Evolutionary conservation across 2,329 filamentous ascomycete species (phyloP), one percentile per base, ranked within the genome.

Genomic region (Thelonectria olida): DNA sequence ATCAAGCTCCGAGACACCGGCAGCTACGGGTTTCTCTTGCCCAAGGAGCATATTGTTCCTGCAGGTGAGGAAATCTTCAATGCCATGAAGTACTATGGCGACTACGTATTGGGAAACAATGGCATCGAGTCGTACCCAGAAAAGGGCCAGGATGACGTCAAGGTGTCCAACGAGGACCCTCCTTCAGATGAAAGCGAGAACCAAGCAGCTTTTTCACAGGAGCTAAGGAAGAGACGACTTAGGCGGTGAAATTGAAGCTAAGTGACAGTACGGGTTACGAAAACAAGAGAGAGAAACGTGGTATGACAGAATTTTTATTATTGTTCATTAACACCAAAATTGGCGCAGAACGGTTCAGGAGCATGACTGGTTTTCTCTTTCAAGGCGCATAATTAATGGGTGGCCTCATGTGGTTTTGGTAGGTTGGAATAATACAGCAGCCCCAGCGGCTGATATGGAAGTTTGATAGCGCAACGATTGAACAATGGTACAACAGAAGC

Each of bases 1-100:
- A 90, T 96, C 78, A 98, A 98, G 80, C 82, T 99, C 25, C 85
- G 96, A 49, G 96, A 99, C 75, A 96, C 92, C 0, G 96, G 96
- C 9, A 96, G 89, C 74, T 98, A 98, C 75, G 96, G 96, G 0
- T 99, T 98, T 75, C 80, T 99, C 48, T 81, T 98, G 4, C 96
- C 96, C 0, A 90, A 87, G 58, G 90, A 96, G 58, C 86, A 96
- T 62, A 98, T 98, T 61, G 82, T 97, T 2, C 93, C 95, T 0
- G 96, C 92, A 0, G 95, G 96, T 8, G 89, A 95, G 76, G 96
- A 99, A 76, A 86, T 95, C 39, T 88, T 95, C 67, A 90, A 91
- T 67, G 92, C 93, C 0, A 83, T 97, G 64, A 86, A 94, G 73
- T 94, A 94, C 69, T 89, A 97, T 71, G 93, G 92, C 2, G 88